Evolutionary conservation across 2,329 filamentous ascomycete genomes (phyloP).

Genomic region (Pestalotiopsis sp.): DNA sequence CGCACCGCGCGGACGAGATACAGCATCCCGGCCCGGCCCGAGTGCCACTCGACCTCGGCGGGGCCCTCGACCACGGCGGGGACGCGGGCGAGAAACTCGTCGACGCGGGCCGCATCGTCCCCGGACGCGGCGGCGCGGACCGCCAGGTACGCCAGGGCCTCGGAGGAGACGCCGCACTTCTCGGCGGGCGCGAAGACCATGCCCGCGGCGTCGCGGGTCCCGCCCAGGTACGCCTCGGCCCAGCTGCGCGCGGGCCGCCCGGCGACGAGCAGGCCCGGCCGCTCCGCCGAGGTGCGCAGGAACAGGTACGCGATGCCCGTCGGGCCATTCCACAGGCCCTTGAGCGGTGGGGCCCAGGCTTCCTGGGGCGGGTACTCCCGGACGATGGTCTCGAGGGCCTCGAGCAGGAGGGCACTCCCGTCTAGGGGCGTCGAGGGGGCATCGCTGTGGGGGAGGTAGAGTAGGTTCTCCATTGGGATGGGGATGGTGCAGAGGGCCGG

Average conservation of each 20-base stretch:
- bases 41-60: not conserved
- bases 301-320: conserved; percentile 10
- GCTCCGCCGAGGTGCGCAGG: not conserved
- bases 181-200: not conserved
- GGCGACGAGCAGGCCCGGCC: not conserved
- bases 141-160: not conserved
- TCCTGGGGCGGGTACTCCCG: not conserved
- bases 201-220: not conserved
- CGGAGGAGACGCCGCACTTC: not conserved
- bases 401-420: not conserved
- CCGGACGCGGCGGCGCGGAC: not conserved
- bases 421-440: not conserved
- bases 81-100: not conserved
- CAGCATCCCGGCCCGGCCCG: not conserved
- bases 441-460: not conserved
- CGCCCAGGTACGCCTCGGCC: not conserved
- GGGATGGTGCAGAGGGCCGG: not conserved
- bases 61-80: not conserved
- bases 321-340: conserved; percentile 9
- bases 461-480: not conserved
- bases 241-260: not conserved
- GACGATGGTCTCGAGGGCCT: conserved; percentile 2
- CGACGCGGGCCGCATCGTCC: not conserved
- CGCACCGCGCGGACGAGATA: not conserved
- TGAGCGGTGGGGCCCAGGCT: not conserved